phyloP scores from a whole-genome alignment of 31 red algal genomes.

The Porphyra umbilicalis region DNA sequence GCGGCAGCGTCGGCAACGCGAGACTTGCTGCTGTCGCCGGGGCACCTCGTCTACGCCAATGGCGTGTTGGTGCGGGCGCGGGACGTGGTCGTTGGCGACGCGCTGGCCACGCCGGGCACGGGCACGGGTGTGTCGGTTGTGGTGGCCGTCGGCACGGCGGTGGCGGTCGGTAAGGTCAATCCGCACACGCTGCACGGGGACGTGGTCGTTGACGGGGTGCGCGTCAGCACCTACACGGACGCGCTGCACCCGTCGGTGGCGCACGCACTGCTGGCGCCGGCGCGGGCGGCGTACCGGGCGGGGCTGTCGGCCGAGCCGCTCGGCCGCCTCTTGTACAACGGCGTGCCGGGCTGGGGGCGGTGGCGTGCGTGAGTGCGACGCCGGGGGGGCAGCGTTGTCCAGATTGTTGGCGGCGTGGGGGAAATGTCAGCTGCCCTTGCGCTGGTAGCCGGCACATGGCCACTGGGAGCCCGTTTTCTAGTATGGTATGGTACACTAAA shows the following conservation, averaged over 20 bases:
- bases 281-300: background rate
- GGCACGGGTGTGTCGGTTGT: slow-evolving; percentile 2
- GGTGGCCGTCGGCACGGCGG: background rate
- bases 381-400: too few species aligned
- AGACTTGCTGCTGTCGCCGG: background rate
- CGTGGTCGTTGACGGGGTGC: background rate
- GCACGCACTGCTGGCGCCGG: background rate
- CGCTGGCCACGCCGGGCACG: slow-evolving; percentile 1
- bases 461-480: too few species aligned
- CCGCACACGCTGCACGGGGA: background rate
- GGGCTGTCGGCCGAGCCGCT: background rate
- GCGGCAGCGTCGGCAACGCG: background rate
- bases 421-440: too few species aligned
- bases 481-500: too few species aligned
- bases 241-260: background rate
- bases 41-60: background rate
- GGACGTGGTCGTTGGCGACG: background rate
- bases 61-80: background rate
- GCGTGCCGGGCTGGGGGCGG: background rate
- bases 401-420: too few species aligned
- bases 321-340: background rate
- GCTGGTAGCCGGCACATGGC: too few species aligned
- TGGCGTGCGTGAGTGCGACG: background rate
- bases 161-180: background rate
- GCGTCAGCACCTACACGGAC: background rate